Percentiles rank a stretch among this genome's conserved stretches.
phyloP scores from a whole-genome alignment of 2,329 filamentous ascomycete species.

The Ascocoryne sarcoides region DNA sequence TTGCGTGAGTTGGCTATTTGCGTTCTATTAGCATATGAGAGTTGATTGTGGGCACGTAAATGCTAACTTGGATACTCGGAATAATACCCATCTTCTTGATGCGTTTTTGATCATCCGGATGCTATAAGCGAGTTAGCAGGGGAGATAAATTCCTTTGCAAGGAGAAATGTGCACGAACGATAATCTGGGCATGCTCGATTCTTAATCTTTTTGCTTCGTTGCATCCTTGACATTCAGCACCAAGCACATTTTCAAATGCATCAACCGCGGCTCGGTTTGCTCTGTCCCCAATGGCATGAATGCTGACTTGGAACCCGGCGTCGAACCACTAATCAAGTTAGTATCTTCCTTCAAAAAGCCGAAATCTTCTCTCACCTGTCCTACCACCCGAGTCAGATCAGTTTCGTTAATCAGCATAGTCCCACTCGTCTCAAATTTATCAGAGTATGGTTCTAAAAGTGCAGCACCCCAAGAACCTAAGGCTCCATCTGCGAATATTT shows the following conservation, averaged over 20 bases:
- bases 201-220: constrained; percentile 51
- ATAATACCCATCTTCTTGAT: constrained; percentile 52
- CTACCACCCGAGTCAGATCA: constrained; percentile 43
- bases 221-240: constrained; percentile 45
- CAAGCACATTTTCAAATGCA: constrained; percentile 49
- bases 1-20: constrained; percentile 54
- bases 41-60: too few species aligned
- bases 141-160: background rate
- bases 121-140: constrained; percentile 23
- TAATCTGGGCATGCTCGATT: constrained; percentile 64
- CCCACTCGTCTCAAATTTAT: constrained; percentile 51
- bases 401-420: constrained; percentile 59
- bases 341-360: background rate
- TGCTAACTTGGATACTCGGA: constrained; percentile 49
- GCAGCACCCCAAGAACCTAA: constrained; percentile 65
- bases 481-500: constrained; percentile 63
- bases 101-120: constrained; percentile 53
- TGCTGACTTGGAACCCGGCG: constrained; percentile 58
- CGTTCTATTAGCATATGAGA: background rate
- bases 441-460: constrained; percentile 60
- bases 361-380: too few species aligned
- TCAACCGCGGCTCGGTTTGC: constrained; percentile 58
- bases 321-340: constrained; percentile 42
- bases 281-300: constrained; percentile 63
- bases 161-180: constrained; percentile 27